Base-by-base conservation (phyloP, 352 stramenopile species). In the Globisporangium perplexum region DNA sequence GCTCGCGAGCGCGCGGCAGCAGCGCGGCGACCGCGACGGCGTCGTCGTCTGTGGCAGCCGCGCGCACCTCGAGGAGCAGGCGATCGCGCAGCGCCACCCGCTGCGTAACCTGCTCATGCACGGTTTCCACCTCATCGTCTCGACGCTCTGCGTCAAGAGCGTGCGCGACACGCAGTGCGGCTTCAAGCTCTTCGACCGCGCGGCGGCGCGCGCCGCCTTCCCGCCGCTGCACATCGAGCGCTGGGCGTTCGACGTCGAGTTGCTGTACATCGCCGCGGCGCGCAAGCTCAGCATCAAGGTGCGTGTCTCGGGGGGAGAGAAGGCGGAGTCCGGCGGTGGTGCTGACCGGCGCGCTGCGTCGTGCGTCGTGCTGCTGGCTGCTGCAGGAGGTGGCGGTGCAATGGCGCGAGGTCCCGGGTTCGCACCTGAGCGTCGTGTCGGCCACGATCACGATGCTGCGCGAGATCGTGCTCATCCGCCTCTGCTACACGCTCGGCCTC, bases 211-310 rank as follows among this genome's bases (percentile, higher is more conserved):
- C 10, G 60, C 91, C 18, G 57, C 97, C 14, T 98, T 98, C 66
- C 60, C 80, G 42, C 82, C 86, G n/a, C 77, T 98, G 72, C 93
- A 98, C 72, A 89, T 98, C 20, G 82, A 97, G 55, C 84, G 93
- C 38, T 98, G 93, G 93, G 89, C 88, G 20, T 98, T 98, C 65
- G 93, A 98, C 62, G 88, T 97, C n/a, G 93, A 98, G 57, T 51
- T 98, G 56, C 67, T 98, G 26, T 96, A 89, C 66, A 60, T 97
- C 48, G 88, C 83, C 18, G 77, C 64, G 4, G 66, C 55, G 47
- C 81, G 65, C 38, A 71, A 74, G 24, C 68, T 92, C 51, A 50
- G 55, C 17, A 71, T 92, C 44, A 87, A 88, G 74, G 80, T 87
- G 50, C 10, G 52, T 44, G 22, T 31, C n/a, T n/a, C n/a, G n/a